Evolutionary conservation across 2,329 filamentous ascomycete genomes (phyloP).

Genomic region (Chalara sp.): DNA sequence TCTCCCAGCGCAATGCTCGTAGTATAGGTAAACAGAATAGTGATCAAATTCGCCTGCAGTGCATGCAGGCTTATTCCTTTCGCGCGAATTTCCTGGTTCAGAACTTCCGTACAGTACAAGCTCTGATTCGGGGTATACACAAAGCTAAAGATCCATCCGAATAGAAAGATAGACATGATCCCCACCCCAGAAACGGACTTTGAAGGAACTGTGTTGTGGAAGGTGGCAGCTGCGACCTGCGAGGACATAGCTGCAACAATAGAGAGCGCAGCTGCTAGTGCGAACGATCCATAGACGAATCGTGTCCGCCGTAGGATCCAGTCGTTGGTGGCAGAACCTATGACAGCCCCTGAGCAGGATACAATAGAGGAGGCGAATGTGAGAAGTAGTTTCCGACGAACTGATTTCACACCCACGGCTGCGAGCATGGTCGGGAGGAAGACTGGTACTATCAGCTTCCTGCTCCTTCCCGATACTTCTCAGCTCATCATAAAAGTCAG

Average conservation of each 20-base stretch:
- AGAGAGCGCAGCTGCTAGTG: conserved; percentile 5
- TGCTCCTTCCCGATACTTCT: no score
- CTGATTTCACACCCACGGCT: conserved; percentile 8
- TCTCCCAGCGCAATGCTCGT: conserved; percentile 11
- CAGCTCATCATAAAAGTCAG: not conserved
- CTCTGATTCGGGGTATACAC: conserved; percentile 13
- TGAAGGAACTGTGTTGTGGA: not conserved
- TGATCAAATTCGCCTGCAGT: conserved; percentile 36
- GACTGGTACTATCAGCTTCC: not conserved
- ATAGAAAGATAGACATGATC: conserved; percentile 11
- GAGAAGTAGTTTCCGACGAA: conserved; percentile 8
- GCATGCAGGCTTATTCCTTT: conserved; percentile 42
- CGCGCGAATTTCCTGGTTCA: conserved; percentile 37
- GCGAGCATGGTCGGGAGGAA: conserved; percentile 11
- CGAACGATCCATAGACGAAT: conserved; percentile 11
- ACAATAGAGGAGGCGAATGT: conserved; percentile 12
- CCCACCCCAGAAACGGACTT: conserved; percentile 8
- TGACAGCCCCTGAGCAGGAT: conserved; percentile 11
- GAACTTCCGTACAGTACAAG: conserved; percentile 40
- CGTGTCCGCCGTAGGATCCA: conserved; percentile 8
- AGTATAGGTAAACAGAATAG: conserved; percentile 11
- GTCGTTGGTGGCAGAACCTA: conserved; percentile 10
- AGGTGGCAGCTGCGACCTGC: conserved; percentile 3
- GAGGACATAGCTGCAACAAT: conserved; percentile 11
- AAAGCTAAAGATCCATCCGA: conserved; percentile 13